Percentiles rank a stretch among this genome's conserved stretches.
Evolutionary conservation across 2,329 filamentous ascomycete genomes (phyloP).

Genomic region (Falciphora oryzae): DNA sequence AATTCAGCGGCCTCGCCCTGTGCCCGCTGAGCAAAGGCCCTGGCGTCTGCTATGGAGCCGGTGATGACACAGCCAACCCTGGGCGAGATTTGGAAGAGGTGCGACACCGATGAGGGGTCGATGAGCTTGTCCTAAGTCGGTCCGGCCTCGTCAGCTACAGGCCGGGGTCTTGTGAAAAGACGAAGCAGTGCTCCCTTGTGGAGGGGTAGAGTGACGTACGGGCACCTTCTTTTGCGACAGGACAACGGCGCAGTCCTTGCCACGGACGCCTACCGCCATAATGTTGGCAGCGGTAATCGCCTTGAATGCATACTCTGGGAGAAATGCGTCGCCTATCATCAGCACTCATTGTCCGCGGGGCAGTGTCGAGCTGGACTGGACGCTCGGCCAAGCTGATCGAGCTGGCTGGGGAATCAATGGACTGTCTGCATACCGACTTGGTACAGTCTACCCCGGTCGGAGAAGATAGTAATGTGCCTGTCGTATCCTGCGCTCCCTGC

Average conservation of each 20-base stretch:
- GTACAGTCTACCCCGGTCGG: slow-evolving; percentile 94
- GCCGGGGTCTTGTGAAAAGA: slow-evolving; percentile 15
- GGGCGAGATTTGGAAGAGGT: slow-evolving; percentile 95
- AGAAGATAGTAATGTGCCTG: slow-evolving; percentile 99
- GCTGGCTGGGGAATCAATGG: slow-evolving; percentile 7
- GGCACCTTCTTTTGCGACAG: slow-evolving; percentile 99
- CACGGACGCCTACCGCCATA: slow-evolving; percentile 91
- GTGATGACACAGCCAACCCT: slow-evolving; percentile 98
- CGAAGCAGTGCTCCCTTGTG: slow-evolving; percentile 6
- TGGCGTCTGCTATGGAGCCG: slow-evolving; percentile 93
- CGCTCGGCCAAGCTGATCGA: background rate
- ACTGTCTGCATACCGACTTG: slow-evolving; percentile 80
- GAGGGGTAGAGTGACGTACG: slow-evolving; percentile 50
- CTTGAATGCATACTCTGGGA: slow-evolving; percentile 98
- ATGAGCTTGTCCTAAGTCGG: slow-evolving; percentile 86
- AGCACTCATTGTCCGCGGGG: slow-evolving; percentile 17
- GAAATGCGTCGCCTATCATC: slow-evolving; percentile 15
- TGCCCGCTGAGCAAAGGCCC: slow-evolving; percentile 86
- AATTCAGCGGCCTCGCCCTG: slow-evolving; percentile 96
- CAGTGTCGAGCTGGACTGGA: background rate
- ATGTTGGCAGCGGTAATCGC: slow-evolving; percentile 99
- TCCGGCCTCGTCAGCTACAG: slow-evolving; percentile 26
- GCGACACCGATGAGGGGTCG: slow-evolving; percentile 91
- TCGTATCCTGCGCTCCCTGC: slow-evolving; percentile 86
- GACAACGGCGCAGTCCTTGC: slow-evolving; percentile 95